Conservation (phyloP, 2,329 filamentous ascomycete genomes). For the Apiospora phragmitis region DNA sequence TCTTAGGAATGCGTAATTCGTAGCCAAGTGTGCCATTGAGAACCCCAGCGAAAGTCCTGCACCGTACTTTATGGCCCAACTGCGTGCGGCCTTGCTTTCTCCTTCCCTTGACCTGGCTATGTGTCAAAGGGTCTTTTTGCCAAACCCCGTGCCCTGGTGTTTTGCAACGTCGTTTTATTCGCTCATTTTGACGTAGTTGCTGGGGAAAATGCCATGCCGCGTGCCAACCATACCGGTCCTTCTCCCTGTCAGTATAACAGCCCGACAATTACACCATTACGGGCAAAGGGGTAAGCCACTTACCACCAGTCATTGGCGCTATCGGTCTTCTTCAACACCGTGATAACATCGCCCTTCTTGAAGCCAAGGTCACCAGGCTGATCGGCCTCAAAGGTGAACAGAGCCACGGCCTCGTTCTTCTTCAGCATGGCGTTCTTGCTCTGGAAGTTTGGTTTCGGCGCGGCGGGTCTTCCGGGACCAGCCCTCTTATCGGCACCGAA, state of each 20-base stretch:
- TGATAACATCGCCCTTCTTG: slow-evolving; percentile 97
- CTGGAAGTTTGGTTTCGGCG: slow-evolving; percentile 84
- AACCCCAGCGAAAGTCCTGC: slow-evolving; percentile 1
- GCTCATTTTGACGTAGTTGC: slow-evolving; percentile 70
- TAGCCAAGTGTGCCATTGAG: background rate
- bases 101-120: background rate
- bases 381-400: slow-evolving; percentile 93
- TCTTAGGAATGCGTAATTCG: slow-evolving; percentile 3
- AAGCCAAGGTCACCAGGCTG: slow-evolving; percentile 91
- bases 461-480: slow-evolving; percentile 76
- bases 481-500: slow-evolving; percentile 43
- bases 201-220: slow-evolving; percentile 89
- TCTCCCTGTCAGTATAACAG: slow-evolving; percentile 13
- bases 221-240: slow-evolving; percentile 88
- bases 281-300: slow-evolving; percentile 31
- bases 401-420: slow-evolving; percentile 82
- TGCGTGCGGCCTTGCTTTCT: background rate
- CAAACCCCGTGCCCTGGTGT: background rate
- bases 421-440: slow-evolving; percentile 57
- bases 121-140: background rate
- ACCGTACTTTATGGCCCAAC: background rate
- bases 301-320: slow-evolving; percentile 95
- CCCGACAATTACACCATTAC: background rate
- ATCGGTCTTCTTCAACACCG: slow-evolving; percentile 90
- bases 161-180: background rate